These are phyloP conservation scores for Colletotrichum cereale DNA, from an alignment of 2,329 filamentous ascomycete species.

Conservation along the genomic window DNA sequence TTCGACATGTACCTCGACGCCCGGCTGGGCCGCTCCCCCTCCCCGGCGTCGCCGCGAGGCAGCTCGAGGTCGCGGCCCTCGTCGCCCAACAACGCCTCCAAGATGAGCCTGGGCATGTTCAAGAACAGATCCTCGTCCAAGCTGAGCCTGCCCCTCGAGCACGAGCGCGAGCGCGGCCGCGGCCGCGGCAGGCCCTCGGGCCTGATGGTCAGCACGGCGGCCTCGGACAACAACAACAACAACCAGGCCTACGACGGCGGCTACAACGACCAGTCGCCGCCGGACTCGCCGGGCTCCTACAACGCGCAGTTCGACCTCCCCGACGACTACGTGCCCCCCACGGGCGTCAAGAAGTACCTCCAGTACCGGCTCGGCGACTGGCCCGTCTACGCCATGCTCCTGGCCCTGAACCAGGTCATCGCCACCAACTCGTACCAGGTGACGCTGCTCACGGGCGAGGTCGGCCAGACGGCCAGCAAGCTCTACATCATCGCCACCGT, in stretches of 20 bases:
- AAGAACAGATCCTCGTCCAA: slow-evolving; percentile 38
- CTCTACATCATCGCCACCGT: slow-evolving; percentile 72
- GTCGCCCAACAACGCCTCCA: slow-evolving; percentile 31
- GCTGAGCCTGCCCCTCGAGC: slow-evolving; percentile 32
- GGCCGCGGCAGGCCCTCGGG: slow-evolving; percentile 27
- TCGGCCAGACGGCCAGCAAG: slow-evolving; percentile 69
- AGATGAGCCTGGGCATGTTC: slow-evolving; percentile 30
- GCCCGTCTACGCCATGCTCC: slow-evolving; percentile 72
- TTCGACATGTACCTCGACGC: slow-evolving; percentile 70
- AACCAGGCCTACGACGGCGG: background rate
- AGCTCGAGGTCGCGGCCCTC: slow-evolving; percentile 13
- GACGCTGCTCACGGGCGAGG: slow-evolving; percentile 74
- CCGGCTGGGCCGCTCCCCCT: slow-evolving; percentile 64
- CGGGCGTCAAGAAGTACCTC: slow-evolving; percentile 64
- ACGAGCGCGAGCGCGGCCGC: background rate
- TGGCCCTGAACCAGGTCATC: slow-evolving; percentile 73
- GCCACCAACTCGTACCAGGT: slow-evolving; percentile 77
- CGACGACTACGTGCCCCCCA: slow-evolving; percentile 67
- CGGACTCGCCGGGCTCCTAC: slow-evolving; percentile 46
- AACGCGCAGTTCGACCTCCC: slow-evolving; percentile 69
- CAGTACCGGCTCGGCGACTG: slow-evolving; percentile 70
- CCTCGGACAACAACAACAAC: slow-evolving; percentile 15
- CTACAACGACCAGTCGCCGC: slow-evolving; percentile 30
- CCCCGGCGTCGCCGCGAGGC: slow-evolving; percentile 46
- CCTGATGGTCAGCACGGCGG: slow-evolving; percentile 25